Base-by-base conservation (phyloP, 1,284 basidiomycete species). In the Boletus albobrunnescens region DNA sequence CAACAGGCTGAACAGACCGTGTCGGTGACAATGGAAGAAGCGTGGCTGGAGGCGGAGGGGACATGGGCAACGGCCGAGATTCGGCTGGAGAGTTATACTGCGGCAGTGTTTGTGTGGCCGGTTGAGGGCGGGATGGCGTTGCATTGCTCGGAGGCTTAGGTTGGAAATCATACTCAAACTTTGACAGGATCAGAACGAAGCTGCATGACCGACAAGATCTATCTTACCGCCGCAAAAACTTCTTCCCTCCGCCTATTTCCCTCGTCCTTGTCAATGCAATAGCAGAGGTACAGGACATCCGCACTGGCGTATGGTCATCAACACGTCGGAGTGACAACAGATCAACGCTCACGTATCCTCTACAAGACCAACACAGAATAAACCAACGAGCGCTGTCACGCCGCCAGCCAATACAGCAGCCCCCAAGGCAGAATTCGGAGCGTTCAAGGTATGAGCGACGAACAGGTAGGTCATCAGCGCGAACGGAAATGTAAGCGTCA, bases 231-330 rank as follows among this genome's bases (percentile, higher is more conserved):
- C 40, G 76, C 70, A 52, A 84, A 84, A 11, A 89, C 87, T 59
- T 88, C 82, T 41, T 80, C 76, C 43, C 78, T 75, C 50, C 80
- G 79, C 38, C 71, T 69, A 35, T 78, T 76, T 0, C 86, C 87
- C 1, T 76, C 70, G 41, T 88, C 87, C 55, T 84, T 82, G 62
- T 94, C 91, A 44, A 94, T 89, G 57, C 90, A 89, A 61, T 91
- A 91, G 60, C 92, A 94, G 33, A 94, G 76, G 62, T 91, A 94
- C 43, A 94, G 61, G 3, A 91, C 85, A 60, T 94, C 91, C 48
- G 88, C 84, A 27, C 74, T 78, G 52, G 19, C 38, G 14, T 17
- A 39, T 30, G 30, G 31, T 60, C 27, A 46, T 28, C 11, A 41
- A 38, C 30, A 36, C 19, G 14, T 41, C 16, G 3, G 6, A 44